A percentile compares a stretch with the other conserved stretches of the same genome.
phyloP scores from a whole-genome alignment of 225 moss, liverwort and hornwort species.

The Takakia lepidozioides region DNA sequence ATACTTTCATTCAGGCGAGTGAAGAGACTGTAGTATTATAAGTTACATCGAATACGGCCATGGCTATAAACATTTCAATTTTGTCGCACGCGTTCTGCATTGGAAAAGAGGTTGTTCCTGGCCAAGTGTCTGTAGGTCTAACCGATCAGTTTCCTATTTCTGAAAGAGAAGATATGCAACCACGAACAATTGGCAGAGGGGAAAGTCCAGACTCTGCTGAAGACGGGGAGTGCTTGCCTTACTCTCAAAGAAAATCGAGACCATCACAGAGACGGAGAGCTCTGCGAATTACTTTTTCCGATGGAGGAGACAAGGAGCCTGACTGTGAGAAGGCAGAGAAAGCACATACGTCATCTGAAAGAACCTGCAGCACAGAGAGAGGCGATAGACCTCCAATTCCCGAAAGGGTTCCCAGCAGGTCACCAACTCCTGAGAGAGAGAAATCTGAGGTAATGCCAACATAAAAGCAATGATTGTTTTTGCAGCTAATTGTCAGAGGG shows the following conservation, averaged over 20 bases:
- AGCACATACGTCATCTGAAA: not conserved
- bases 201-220: not conserved
- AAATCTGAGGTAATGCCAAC: conserved; percentile 3
- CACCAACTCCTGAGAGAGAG: not conserved
- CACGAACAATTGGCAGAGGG: not conserved
- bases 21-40: no score
- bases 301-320: conserved; percentile 1
- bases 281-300: not conserved
- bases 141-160: not conserved
- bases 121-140: not conserved
- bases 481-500: no score
- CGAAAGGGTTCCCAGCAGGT: conserved; percentile 1
- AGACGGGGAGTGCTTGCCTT: not conserved
- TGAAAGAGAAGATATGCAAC: not conserved
- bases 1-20: no score
- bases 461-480: no score
- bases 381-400: conserved; percentile 1
- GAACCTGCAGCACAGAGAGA: not conserved
- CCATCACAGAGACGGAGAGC: not conserved
- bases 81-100: conserved; percentile 1
- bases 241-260: not conserved
- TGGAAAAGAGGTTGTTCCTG: not conserved
- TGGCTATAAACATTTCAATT: conserved; percentile 4
- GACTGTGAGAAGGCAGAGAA: not conserved
- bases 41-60: no score